phyloP scores from a whole-genome alignment of 2,329 filamentous ascomycete species.

The Penicillium sp. region DNA sequence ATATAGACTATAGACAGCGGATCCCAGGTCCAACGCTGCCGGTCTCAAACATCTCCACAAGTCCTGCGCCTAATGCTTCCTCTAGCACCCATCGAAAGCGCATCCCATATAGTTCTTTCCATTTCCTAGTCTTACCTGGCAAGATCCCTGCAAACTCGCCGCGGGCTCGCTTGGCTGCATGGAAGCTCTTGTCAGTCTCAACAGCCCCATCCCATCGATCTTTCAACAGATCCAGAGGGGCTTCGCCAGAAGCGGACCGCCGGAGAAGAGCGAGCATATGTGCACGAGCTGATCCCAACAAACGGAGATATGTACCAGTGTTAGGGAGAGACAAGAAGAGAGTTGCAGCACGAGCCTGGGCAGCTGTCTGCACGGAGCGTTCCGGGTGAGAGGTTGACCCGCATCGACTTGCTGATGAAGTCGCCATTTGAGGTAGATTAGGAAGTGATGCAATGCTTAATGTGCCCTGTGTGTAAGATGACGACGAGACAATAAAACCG shows the following conservation, averaged over 20 bases:
- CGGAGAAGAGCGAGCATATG: slow-evolving; percentile 55
- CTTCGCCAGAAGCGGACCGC: slow-evolving; percentile 54
- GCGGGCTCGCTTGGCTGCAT: slow-evolving; percentile 52
- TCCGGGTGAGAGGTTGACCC: slow-evolving; percentile 13
- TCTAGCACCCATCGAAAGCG: slow-evolving; percentile 60
- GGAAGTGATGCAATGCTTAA: slow-evolving; percentile 44
- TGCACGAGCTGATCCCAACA: slow-evolving; percentile 54
- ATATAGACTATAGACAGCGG: slow-evolving; percentile 33
- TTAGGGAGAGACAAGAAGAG: slow-evolving; percentile 58
- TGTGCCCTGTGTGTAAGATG: slow-evolving; percentile 39
- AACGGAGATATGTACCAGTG: slow-evolving; percentile 59
- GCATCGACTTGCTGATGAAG: slow-evolving; percentile 29
- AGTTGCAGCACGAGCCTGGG: slow-evolving; percentile 30
- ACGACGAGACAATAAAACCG: slow-evolving; percentile 56
- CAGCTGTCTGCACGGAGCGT: slow-evolving; percentile 19
- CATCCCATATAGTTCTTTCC: slow-evolving; percentile 60
- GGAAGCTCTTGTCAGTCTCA: slow-evolving; percentile 44
- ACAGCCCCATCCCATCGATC: slow-evolving; percentile 66
- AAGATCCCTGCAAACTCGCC: slow-evolving; percentile 56
- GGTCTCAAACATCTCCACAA: slow-evolving; percentile 63
- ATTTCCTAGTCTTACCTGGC: slow-evolving; percentile 61
- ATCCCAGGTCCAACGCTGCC: slow-evolving; percentile 60
- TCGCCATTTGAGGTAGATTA: slow-evolving; percentile 23
- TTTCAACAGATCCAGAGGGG: slow-evolving; percentile 52
- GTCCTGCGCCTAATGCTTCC: slow-evolving; percentile 59